phyloP scores from a whole-genome alignment of 176 grass and related monocot species.

The Raddia distichophylla region DNA sequence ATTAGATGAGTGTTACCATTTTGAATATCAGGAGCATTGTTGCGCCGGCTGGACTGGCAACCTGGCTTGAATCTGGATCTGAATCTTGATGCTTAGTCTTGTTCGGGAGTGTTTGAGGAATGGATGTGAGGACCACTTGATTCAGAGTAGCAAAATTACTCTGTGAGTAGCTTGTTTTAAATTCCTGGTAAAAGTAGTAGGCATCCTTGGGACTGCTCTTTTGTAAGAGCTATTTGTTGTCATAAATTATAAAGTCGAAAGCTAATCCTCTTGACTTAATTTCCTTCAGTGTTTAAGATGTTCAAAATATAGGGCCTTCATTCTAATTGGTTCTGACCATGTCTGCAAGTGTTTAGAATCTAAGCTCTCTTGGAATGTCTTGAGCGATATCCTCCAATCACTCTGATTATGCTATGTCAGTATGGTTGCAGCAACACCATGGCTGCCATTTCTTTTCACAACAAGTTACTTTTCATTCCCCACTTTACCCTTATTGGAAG shows the following conservation, averaged over 20 bases:
- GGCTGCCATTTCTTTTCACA: neutral
- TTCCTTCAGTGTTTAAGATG: neutral
- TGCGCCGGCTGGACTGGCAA: neutral
- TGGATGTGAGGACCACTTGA: slow-evolving; percentile 30
- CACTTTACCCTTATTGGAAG: neutral
- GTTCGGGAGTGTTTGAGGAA: slow-evolving; percentile 32
- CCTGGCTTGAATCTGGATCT: slow-evolving; percentile 57
- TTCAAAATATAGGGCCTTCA: neutral
- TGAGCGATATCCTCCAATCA: neutral
- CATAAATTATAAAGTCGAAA: neutral
- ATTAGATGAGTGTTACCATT: slow-evolving; percentile 16
- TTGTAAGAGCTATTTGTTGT: neutral
- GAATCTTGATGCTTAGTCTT: slow-evolving; percentile 34
- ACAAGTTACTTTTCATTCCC: neutral
- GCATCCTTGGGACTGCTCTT: slow-evolving; percentile 15
- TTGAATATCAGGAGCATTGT: neutral
- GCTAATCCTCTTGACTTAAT: neutral
- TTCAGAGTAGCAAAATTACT: neutral
- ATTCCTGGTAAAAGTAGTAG: neutral
- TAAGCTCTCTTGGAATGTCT: neutral
- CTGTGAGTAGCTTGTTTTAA: neutral
- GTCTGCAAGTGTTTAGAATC: neutral
- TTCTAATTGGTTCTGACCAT: neutral
- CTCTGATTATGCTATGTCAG: neutral
- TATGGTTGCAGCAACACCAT: neutral